phyloP scores from a whole-genome alignment of 1,139 yeast species.

The Martiniozyma asiatica region DNA sequence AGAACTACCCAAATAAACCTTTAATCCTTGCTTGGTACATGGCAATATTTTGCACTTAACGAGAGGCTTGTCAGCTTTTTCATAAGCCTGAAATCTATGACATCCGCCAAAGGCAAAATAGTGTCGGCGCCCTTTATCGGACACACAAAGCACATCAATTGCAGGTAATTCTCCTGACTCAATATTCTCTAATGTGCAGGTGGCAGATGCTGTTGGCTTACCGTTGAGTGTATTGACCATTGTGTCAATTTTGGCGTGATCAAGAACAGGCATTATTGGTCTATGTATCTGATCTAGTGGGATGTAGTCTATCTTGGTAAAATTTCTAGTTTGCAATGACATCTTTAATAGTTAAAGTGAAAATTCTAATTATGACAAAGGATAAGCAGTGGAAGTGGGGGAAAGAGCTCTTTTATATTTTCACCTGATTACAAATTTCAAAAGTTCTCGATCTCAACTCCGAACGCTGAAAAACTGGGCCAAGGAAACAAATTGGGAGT shows the following conservation, averaged over 20 bases:
- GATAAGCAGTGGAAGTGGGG: too few species aligned
- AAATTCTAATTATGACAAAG: too few species aligned
- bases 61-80: constrained; percentile 32
- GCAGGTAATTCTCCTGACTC: constrained; percentile 62
- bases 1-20: constrained; percentile 53
- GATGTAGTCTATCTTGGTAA: constrained; percentile 38
- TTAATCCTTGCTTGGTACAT: constrained; percentile 51
- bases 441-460: too few species aligned
- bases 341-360: too few species aligned
- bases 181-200: constrained; percentile 45
- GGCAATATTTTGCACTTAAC: constrained; percentile 59
- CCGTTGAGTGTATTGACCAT: constrained; percentile 70
- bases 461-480: too few species aligned
- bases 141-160: constrained; percentile 58
- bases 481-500: too few species aligned
- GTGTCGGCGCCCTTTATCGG: constrained; percentile 46
- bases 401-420: too few species aligned
- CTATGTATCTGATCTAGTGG: constrained; percentile 58
- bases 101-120: constrained; percentile 84
- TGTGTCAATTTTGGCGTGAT: constrained; percentile 56
- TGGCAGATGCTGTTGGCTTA: constrained; percentile 47
- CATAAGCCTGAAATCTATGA: constrained; percentile 73
- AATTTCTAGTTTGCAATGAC: constrained; percentile 34
- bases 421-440: too few species aligned
- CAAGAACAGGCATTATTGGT: constrained; percentile 79